Percentiles rank a stretch among this genome's conserved stretches.
Conservation (phyloP, 1,139 yeast genomes). For the Suhomyces wounanorum region DNA sequence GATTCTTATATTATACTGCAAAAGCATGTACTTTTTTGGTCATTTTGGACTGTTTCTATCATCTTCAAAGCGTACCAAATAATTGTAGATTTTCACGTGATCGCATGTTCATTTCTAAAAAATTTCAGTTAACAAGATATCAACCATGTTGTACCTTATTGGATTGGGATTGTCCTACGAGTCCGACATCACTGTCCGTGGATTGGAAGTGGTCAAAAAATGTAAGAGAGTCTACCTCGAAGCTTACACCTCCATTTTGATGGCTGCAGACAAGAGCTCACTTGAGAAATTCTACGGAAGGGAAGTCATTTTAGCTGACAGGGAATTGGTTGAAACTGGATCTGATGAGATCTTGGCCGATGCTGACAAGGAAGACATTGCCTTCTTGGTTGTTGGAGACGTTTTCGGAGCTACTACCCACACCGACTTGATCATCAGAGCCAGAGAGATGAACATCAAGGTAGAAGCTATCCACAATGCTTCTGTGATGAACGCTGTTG, state of each 20-base stretch:
- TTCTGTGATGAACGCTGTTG: slow-evolving; percentile 97
- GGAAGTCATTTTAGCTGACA: slow-evolving; percentile 83
- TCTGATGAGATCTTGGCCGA: slow-evolving; percentile 77
- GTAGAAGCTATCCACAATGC: slow-evolving; percentile 93
- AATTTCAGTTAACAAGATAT: slow-evolving; percentile 6
- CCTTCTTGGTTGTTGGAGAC: slow-evolving; percentile 95
- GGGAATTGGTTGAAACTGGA: slow-evolving; percentile 91
- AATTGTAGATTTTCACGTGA: slow-evolving; percentile 6
- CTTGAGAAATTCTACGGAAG: slow-evolving; percentile 84
- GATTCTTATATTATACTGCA: too few species aligned
- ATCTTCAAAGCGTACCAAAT: too few species aligned
- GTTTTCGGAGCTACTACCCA: slow-evolving; percentile 99
- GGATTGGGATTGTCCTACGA: slow-evolving; percentile 92
- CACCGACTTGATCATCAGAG: slow-evolving; percentile 88
- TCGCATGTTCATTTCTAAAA: slow-evolving; percentile 8
- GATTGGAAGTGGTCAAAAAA: slow-evolving; percentile 76
- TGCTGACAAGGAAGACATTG: slow-evolving; percentile 81
- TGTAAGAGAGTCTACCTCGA: slow-evolving; percentile 91
- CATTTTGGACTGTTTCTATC: background rate
- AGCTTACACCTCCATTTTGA: slow-evolving; percentile 91
- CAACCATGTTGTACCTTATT: slow-evolving; percentile 76
- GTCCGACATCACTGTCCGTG: slow-evolving; percentile 91
- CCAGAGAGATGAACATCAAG: slow-evolving; percentile 75
- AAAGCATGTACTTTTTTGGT: too few species aligned
- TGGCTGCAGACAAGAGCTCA: slow-evolving; percentile 78